phyloP scores from a whole-genome alignment of 2,329 filamentous ascomycete species.

The Aspergillus nomiae region DNA sequence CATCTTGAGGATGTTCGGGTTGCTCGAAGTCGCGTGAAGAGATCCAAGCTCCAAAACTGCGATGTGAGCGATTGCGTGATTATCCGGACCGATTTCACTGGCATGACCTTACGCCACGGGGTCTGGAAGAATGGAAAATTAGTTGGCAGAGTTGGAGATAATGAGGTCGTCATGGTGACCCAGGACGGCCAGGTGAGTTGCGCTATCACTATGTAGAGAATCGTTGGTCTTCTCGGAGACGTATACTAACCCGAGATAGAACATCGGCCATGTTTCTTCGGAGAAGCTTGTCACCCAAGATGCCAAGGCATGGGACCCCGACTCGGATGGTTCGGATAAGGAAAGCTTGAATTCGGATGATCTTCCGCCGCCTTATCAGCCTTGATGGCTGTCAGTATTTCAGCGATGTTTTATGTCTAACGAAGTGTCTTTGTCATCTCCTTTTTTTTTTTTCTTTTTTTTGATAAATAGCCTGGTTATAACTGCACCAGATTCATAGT shows the following conservation, averaged over 20 bases:
- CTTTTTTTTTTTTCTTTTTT: too few species aligned
- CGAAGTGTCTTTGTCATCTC: background rate
- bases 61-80: conserved; percentile 25
- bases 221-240: background rate
- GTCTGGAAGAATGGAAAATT: conserved; percentile 29
- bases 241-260: background rate
- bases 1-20: conserved; percentile 13
- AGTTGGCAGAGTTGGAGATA: conserved; percentile 20
- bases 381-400: background rate
- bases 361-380: conserved; percentile 7
- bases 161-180: conserved; percentile 17
- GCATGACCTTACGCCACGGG: conserved; percentile 26
- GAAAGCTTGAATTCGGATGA: conserved; percentile 4
- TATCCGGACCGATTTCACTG: conserved; percentile 21
- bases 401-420: background rate
- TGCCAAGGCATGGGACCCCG: conserved; percentile 1
- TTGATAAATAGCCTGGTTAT: background rate
- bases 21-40: conserved; percentile 14
- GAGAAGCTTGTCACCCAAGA: conserved; percentile 4
- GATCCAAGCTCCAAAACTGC: conserved; percentile 20
- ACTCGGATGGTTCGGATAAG: conserved; percentile 4
- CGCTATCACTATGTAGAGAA: background rate
- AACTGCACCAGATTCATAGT: background rate
- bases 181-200: conserved; percentile 14
- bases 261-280: background rate